A percentile compares a stretch with the other conserved stretches of the same genome.
Conservation (phyloP, 1,139 yeast genomes). For the Hyphopichia burtonii region DNA sequence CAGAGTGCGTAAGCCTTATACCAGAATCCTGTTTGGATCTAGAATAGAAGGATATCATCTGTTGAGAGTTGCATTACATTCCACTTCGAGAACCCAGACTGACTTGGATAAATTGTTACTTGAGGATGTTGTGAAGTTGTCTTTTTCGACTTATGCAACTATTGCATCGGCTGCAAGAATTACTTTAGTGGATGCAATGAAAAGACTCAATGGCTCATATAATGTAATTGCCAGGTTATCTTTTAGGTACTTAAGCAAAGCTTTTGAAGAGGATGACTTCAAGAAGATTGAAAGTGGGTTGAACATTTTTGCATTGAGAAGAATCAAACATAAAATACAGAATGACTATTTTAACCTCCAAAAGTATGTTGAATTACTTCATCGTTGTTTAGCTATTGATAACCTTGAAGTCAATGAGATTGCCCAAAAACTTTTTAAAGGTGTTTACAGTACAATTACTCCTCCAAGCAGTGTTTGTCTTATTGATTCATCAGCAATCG, state of each 20-base stretch:
- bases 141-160: slow-evolving; percentile 71
- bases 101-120: slow-evolving; percentile 64
- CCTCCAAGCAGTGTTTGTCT: slow-evolving; percentile 64
- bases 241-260: slow-evolving; percentile 49
- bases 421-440: slow-evolving; percentile 52
- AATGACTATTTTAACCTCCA: slow-evolving; percentile 57
- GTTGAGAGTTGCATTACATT: slow-evolving; percentile 70
- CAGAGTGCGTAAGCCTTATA: slow-evolving; percentile 64
- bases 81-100: slow-evolving; percentile 73
- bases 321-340: slow-evolving; percentile 54
- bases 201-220: slow-evolving; percentile 71
- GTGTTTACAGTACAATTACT: slow-evolving; percentile 44
- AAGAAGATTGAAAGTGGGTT: slow-evolving; percentile 71
- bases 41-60: slow-evolving; percentile 78
- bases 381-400: slow-evolving; percentile 59
- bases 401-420: slow-evolving; percentile 51
- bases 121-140: slow-evolving; percentile 64
- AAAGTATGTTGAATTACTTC: slow-evolving; percentile 46
- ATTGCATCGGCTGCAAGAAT: slow-evolving; percentile 72
- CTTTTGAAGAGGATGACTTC: slow-evolving; percentile 47
- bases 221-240: slow-evolving; percentile 48
- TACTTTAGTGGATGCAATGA: slow-evolving; percentile 68
- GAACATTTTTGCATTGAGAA: slow-evolving; percentile 50
- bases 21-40: slow-evolving; percentile 75
- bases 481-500: slow-evolving; percentile 46